Conservation (phyloP, 2,329 filamentous ascomycete species). For the Neopestalotiopsis sp. region DNA sequence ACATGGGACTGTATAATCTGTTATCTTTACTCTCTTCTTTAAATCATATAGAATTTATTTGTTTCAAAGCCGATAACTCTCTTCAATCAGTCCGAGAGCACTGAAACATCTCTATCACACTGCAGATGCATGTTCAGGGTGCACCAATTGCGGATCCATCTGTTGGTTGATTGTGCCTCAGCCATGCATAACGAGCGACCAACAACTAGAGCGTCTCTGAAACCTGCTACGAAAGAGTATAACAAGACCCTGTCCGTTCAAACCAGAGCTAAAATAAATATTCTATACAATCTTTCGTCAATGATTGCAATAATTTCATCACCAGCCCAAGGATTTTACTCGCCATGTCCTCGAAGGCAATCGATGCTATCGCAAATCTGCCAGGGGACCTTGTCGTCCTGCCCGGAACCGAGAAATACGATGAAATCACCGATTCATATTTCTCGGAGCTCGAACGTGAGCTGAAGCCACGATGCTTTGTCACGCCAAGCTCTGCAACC, state of each 20-base stretch:
- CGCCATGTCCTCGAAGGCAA: not conserved
- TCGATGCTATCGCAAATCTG: not conserved
- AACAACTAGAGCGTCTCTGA: not conserved
- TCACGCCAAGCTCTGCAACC: conserved; percentile 21
- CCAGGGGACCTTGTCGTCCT: not conserved
- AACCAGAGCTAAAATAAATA: not conserved
- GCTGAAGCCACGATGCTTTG: conserved; percentile 24
- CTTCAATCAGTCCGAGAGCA: no score
- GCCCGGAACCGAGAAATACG: conserved; percentile 14
- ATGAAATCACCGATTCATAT: conserved; percentile 23
- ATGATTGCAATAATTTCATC: no score
- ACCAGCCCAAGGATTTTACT: not conserved
- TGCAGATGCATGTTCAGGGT: no score
- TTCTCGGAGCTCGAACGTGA: conserved; percentile 26
- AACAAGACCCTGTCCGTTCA: no score
- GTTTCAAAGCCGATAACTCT: no score
- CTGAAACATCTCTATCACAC: no score
- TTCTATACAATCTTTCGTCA: not conserved
- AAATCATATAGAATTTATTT: no score
- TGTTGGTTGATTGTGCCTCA: not conserved
- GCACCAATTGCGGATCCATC: no score
- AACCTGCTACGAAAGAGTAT: no score
- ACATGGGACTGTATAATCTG: no score
- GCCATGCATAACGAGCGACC: not conserved
- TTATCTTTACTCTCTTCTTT: no score